Conservation (phyloP, 164 flowering plant species). For the Dillenia turbinata region DNA sequence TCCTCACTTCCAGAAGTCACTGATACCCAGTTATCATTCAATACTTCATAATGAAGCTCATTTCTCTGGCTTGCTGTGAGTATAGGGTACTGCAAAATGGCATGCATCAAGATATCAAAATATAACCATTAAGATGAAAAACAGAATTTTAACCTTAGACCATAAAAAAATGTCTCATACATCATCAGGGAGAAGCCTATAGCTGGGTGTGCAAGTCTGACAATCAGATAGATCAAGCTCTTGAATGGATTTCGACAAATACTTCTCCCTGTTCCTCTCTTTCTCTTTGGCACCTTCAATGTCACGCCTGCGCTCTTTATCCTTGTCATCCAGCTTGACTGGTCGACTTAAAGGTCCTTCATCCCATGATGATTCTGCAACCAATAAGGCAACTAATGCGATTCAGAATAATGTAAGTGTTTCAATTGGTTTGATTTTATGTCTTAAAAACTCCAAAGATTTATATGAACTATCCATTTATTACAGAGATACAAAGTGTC, state of each 20-base stretch:
- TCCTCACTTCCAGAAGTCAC: conserved; percentile 99
- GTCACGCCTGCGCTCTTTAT: conserved; percentile 46
- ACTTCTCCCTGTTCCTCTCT: conserved; percentile 71
- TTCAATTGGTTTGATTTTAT: no score
- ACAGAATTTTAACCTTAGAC: background rate
- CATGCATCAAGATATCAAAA: background rate
- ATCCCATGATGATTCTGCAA: conserved; percentile 55
- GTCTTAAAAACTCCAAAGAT: no score
- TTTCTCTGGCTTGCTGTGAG: conserved; percentile 83
- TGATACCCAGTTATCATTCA: conserved; percentile 97
- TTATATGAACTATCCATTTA: no score
- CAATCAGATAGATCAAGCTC: conserved; percentile 96
- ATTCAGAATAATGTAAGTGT: no score
- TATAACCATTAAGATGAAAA: background rate
- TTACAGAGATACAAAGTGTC: no score
- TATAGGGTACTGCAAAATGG: conserved; percentile 56
- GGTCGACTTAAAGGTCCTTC: conserved; percentile 45
- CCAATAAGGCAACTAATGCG: conserved; percentile 1
- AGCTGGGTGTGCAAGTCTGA: conserved; percentile 94
- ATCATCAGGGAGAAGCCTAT: conserved; percentile 86
- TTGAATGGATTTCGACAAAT: conserved; percentile 68
- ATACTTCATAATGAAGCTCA: conserved; percentile 69
- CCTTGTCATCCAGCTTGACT: conserved; percentile 58
- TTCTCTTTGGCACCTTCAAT: conserved; percentile 44
- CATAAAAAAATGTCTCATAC: conserved; percentile 31